Conservation (phyloP, 23 red algal species). For the Gracilariopsis chorda region DNA sequence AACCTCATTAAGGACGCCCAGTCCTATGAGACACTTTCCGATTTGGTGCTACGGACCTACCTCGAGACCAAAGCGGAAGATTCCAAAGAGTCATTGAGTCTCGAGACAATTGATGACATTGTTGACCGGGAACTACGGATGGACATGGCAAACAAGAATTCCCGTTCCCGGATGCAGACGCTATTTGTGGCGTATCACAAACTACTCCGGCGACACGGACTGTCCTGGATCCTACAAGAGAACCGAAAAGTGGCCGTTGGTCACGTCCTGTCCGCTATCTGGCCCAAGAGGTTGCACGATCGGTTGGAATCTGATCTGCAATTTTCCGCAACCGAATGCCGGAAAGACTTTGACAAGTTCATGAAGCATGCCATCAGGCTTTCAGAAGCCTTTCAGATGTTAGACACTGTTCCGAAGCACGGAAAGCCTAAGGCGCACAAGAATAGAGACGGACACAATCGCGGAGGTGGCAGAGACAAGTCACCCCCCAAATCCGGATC, state of each 20-base stretch:
- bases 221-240: not conserved
- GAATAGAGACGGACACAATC: not conserved
- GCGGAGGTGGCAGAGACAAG: not conserved
- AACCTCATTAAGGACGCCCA: not conserved
- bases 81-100: not conserved
- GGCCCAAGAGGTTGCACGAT: not conserved
- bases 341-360: not conserved
- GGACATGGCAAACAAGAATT: not conserved
- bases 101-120: not conserved
- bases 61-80: conserved; percentile 15
- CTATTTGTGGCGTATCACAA: not conserved
- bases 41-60: not conserved
- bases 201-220: not conserved
- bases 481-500: not conserved
- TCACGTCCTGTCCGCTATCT: not conserved
- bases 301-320: not conserved
- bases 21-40: not conserved
- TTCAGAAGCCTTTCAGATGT: not conserved
- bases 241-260: conserved; percentile 1
- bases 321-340: not conserved
- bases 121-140: conserved; percentile 13
- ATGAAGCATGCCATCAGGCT: not conserved
- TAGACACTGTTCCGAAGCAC: not conserved
- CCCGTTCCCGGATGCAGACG: not conserved
- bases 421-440: not conserved